Percentiles rank a stretch among this genome's conserved stretches.
Conservation (phyloP, 352 stramenopile species). For the Phytopythium helicoides region DNA sequence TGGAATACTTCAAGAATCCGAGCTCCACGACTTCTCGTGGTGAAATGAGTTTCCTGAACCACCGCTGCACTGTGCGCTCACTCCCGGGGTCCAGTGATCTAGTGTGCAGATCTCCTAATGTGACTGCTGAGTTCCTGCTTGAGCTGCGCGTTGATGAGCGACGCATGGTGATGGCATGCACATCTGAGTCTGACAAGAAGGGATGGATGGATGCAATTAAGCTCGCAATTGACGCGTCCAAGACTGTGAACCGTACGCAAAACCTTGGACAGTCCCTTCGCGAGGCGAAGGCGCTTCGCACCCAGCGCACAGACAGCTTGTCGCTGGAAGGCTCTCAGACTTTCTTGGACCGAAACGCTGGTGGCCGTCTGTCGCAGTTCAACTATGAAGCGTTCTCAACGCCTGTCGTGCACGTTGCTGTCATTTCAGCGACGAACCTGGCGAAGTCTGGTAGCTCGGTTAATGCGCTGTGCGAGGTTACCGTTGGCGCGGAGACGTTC, state of each 20-base stretch:
- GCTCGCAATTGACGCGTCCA: conserved; percentile 79
- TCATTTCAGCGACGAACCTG: conserved; percentile 80
- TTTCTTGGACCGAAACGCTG: conserved; percentile 66
- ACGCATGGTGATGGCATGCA: conserved; percentile 83
- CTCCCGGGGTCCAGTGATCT: conserved; percentile 58
- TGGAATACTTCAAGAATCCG: conserved; percentile 84
- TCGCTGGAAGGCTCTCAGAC: conserved; percentile 51
- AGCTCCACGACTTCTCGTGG: conserved; percentile 72
- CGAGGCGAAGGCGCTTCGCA: conserved; percentile 51
- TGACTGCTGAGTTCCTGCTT: conserved; percentile 65
- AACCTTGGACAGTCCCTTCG: conserved; percentile 47
- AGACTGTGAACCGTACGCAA: conserved; percentile 74
- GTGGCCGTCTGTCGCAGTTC: conserved; percentile 78
- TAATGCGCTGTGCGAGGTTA: conserved; percentile 82
- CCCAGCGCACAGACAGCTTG: conserved; percentile 64
- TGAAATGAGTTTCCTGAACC: conserved; percentile 78
- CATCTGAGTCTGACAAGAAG: conserved; percentile 82
- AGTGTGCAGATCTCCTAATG: conserved; percentile 71
- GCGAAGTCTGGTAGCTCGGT: conserved; percentile 70
- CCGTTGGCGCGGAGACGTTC: conserved; percentile 76
- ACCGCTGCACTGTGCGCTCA: conserved; percentile 76
- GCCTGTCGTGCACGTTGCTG: conserved; percentile 73
- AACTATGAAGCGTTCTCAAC: conserved; percentile 84
- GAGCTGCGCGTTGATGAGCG: conserved; percentile 76
- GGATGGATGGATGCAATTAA: conserved; percentile 87